These are phyloP conservation scores for Nakazawaea ernobii DNA, from an alignment of 805 yeast species.

Conservation along the genomic window DNA sequence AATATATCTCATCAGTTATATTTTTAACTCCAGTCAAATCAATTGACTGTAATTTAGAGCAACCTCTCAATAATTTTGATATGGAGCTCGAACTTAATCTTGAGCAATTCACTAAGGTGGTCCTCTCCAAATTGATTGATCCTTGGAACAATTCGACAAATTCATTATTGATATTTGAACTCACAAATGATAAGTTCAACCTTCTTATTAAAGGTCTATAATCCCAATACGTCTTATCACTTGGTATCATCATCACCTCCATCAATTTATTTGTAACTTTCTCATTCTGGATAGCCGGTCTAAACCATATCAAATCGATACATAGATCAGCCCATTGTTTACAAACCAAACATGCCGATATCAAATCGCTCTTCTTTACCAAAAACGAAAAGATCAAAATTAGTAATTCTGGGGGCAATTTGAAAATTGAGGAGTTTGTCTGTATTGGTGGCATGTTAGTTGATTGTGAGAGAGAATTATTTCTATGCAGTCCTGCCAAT, in stretches of 20 bases:
- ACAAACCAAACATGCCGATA: constrained; percentile 65
- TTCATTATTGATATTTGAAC: constrained; percentile 59
- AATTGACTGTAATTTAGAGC: constrained; percentile 72
- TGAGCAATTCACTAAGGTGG: constrained; percentile 79
- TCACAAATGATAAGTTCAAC: constrained; percentile 71
- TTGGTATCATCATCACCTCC: constrained; percentile 46
- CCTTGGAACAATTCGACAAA: constrained; percentile 56
- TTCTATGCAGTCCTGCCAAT: constrained; percentile 5
- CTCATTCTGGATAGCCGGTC: constrained; percentile 64
- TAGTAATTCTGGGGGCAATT: constrained; percentile 55
- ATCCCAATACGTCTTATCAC: constrained; percentile 52
- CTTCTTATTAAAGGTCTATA: constrained; percentile 69
- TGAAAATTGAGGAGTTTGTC: constrained; percentile 33
- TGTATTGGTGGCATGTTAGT: neutral
- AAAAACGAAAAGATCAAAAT: constrained; percentile 62
- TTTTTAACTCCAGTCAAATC: constrained; percentile 78
- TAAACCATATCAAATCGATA: constrained; percentile 79
- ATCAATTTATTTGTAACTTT: constrained; percentile 46
- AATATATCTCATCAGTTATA: constrained; percentile 64
- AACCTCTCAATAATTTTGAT: constrained; percentile 52
- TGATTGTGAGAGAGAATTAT: constrained; percentile 4
- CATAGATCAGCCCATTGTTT: constrained; percentile 73
- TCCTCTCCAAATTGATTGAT: constrained; percentile 74
- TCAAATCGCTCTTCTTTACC: constrained; percentile 53
- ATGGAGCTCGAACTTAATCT: constrained; percentile 58